Percentiles rank a stretch among this genome's conserved stretches.
phyloP scores from a whole-genome alignment of 495 filamentous ascomycete genomes.

The Bacidia gigantensis region DNA sequence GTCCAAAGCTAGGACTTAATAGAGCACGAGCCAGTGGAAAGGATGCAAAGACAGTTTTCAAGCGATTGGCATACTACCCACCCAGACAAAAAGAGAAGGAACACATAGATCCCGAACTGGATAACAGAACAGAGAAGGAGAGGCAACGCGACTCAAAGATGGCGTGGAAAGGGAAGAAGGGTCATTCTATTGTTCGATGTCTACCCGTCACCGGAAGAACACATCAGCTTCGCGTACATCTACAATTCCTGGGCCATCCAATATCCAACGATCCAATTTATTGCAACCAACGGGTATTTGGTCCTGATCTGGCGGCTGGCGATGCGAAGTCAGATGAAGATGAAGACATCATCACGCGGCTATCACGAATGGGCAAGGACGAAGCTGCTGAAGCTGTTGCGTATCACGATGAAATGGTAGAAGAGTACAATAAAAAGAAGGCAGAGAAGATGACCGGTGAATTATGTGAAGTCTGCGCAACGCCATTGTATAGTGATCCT shows the following conservation, averaged over 20 bases:
- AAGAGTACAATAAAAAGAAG: constrained; percentile 67
- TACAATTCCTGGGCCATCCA: constrained; percentile 87
- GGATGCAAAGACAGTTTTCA: constrained; percentile 77
- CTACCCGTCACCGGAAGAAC: constrained; percentile 86
- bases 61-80: constrained; percentile 75
- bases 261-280: constrained; percentile 97
- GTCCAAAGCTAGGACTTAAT: constrained; percentile 88
- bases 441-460: constrained; percentile 88
- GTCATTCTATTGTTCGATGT: constrained; percentile 91
- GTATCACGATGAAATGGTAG: constrained; percentile 86
- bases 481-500: constrained; percentile 84
- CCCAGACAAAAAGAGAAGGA: constrained; percentile 25
- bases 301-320: constrained; percentile 56
- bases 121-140: constrained; percentile 9
- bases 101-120: constrained; percentile 17
- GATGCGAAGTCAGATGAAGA: constrained; percentile 59
- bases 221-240: constrained; percentile 87
- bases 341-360: constrained; percentile 72
- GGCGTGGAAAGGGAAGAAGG: constrained; percentile 30
- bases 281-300: constrained; percentile 84
- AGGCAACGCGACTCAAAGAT: constrained; percentile 14
- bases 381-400: constrained; percentile 81
- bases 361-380: constrained; percentile 85
- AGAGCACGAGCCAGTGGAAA: constrained; percentile 87
- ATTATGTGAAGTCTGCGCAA: constrained; percentile 65